Conservation (phyloP, 2,329 filamentous ascomycete genomes). For the Aureobasidium namibiae region DNA sequence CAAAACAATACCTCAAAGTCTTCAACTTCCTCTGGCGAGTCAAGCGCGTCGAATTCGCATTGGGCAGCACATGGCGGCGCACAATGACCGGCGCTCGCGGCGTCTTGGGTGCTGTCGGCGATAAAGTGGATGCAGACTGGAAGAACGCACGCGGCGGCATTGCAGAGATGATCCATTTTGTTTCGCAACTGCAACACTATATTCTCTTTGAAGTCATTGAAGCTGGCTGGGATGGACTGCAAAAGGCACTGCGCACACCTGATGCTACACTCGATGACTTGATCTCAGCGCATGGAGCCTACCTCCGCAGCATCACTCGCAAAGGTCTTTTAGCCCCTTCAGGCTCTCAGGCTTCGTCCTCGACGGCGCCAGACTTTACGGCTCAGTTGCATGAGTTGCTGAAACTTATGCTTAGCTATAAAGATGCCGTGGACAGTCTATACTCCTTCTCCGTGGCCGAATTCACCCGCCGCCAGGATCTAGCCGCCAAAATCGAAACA, state of each 20-base stretch:
- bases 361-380: conserved; percentile 54
- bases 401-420: conserved; percentile 87
- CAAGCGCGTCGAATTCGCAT: conserved; percentile 92
- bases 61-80: conserved; percentile 84
- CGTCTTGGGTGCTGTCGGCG: conserved; percentile 71
- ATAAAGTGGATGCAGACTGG: conserved; percentile 53
- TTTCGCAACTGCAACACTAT: conserved; percentile 95
- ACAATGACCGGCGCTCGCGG: conserved; percentile 92
- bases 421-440: conserved; percentile 84
- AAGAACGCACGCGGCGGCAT: conserved; percentile 80
- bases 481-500: conserved; percentile 62
- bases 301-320: conserved; percentile 88
- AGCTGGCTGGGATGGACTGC: conserved; percentile 84
- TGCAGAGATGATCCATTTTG: conserved; percentile 97
- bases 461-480: conserved; percentile 84
- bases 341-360: conserved; percentile 20
- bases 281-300: conserved; percentile 82
- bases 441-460: conserved; percentile 94
- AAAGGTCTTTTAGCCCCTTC: conserved; percentile 68
- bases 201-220: conserved; percentile 98
- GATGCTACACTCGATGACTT: conserved; percentile 90
- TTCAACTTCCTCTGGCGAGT: conserved; percentile 99
- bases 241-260: conserved; percentile 65
- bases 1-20: conserved; percentile 93
- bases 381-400: conserved; percentile 86